Evolutionary conservation across 495 filamentous ascomycete species (phyloP).

Genomic region (Penicillium riverlandense): DNA sequence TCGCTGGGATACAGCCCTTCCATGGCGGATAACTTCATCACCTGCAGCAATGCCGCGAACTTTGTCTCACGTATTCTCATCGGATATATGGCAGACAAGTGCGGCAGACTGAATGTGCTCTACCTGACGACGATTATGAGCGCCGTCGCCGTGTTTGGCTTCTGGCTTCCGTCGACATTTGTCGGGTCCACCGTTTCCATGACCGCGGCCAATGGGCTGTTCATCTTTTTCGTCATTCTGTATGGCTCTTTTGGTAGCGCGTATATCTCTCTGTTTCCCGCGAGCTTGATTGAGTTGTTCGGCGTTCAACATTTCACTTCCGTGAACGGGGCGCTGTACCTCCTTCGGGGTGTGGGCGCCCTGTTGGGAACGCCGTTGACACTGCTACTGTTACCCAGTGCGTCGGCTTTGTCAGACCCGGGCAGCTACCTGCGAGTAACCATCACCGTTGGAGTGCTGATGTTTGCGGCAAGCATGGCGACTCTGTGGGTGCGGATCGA

Average conservation of each 20-base stretch:
- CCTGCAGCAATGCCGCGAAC: constrained; percentile 48
- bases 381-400: constrained; percentile 26
- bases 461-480: constrained; percentile 26
- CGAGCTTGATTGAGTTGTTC: constrained; percentile 49
- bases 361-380: constrained; percentile 46
- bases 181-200: constrained; percentile 12
- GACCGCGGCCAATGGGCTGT: constrained; percentile 25
- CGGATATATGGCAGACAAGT: constrained; percentile 39
- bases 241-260: constrained; percentile 47
- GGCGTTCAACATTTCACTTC: constrained; percentile 51
- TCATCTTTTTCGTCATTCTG: constrained; percentile 44
- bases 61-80: constrained; percentile 43
- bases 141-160: constrained; percentile 35
- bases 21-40: constrained; percentile 41
- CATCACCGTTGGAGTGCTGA: constrained; percentile 23
- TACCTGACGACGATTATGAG: constrained; percentile 41
- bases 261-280: constrained; percentile 31
- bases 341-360: constrained; percentile 47
- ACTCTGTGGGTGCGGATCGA: constrained; percentile 30
- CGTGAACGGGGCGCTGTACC: constrained; percentile 51
- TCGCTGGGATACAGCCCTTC: constrained; percentile 31
- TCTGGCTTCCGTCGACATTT: constrained; percentile 39
- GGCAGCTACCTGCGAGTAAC: constrained; percentile 20
- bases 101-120: constrained; percentile 49
- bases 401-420: constrained; percentile 12